phyloP scores from a whole-genome alignment of 768 basidiomycete species.

The Trametes villosa region DNA sequence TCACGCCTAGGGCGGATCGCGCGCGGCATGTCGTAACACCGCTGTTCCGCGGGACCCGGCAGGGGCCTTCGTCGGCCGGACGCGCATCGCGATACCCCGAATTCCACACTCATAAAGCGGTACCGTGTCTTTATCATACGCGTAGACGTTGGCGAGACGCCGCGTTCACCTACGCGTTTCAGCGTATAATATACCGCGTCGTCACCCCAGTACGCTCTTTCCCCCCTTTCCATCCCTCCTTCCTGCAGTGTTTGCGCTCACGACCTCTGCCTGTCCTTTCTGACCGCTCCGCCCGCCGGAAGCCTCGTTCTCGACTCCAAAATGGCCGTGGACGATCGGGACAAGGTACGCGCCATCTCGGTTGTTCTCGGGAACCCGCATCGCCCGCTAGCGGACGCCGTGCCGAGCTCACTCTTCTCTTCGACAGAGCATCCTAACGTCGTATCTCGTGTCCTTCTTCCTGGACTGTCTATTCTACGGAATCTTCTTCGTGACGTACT shows the following conservation, averaged over 20 bases:
- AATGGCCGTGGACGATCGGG: neutral
- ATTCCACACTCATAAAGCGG: too few species aligned
- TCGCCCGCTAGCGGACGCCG: too few species aligned
- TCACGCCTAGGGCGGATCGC: too few species aligned
- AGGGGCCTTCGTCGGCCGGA: too few species aligned
- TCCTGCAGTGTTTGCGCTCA: neutral
- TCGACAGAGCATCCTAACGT: neutral
- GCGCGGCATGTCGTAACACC: too few species aligned
- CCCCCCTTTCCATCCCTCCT: neutral
- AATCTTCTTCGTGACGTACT: neutral
- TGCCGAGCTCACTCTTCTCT: neutral
- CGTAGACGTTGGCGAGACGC: neutral
- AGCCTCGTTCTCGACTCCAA: neutral
- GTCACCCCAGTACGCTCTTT: neutral
- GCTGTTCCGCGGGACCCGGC: too few species aligned
- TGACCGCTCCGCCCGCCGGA: neutral
- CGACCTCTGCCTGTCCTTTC: neutral
- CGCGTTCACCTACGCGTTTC: neutral
- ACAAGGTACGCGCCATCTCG: neutral
- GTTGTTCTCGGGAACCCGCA: neutral
- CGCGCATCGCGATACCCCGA: too few species aligned
- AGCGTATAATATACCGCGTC: neutral
- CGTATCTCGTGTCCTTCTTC: neutral
- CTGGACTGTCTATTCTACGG: slow-evolving; percentile 3
- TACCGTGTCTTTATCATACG: too few species aligned